Conservation (phyloP, 768 basidiomycete genomes). For the Coprinopsis sp. region DNA sequence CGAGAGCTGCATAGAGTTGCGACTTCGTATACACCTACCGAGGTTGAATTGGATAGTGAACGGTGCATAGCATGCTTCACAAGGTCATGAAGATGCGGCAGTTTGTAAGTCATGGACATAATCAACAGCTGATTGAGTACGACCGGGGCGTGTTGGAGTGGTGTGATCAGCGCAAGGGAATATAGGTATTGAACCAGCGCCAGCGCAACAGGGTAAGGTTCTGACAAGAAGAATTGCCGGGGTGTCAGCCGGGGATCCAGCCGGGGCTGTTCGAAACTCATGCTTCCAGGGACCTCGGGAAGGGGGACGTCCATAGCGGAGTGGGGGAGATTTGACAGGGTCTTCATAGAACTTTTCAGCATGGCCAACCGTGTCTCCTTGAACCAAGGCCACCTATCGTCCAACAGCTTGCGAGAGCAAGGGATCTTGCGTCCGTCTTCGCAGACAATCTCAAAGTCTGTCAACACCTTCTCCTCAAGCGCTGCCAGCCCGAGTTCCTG, state of each 20-base stretch:
- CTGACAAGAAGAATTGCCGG: slow-evolving; percentile 74
- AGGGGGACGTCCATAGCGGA: slow-evolving; percentile 60
- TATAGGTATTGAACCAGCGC: slow-evolving; percentile 95
- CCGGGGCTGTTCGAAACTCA: slow-evolving; percentile 44
- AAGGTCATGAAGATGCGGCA: slow-evolving; percentile 67
- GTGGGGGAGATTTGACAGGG: slow-evolving; percentile 54
- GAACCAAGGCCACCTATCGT: slow-evolving; percentile 97
- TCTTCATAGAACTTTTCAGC: slow-evolving; percentile 49
- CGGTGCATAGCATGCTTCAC: slow-evolving; percentile 96
- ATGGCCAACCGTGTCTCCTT: slow-evolving; percentile 61
- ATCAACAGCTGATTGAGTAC: slow-evolving; percentile 85
- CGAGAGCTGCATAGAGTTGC: slow-evolving; percentile 87
- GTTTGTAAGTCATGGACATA: slow-evolving; percentile 76
- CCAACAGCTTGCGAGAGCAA: slow-evolving; percentile 80
- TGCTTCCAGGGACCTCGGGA: slow-evolving; percentile 54
- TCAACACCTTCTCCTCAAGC: slow-evolving; percentile 73
- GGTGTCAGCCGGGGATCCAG: slow-evolving; percentile 80
- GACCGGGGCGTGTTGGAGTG: slow-evolving; percentile 86
- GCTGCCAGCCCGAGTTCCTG: slow-evolving; percentile 83
- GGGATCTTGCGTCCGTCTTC: slow-evolving; percentile 82
- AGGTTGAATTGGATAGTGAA: slow-evolving; percentile 75
- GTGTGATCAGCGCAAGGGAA: slow-evolving; percentile 78
- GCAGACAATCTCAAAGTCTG: slow-evolving; percentile 91
- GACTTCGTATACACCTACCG: slow-evolving; percentile 92
- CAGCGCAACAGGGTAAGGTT: slow-evolving; percentile 83